Percentiles rank a stretch among this genome's conserved stretches.
Evolutionary conservation across 2,329 filamentous ascomycete genomes (phyloP).

Genomic region (Trichophyton benhamiae): DNA sequence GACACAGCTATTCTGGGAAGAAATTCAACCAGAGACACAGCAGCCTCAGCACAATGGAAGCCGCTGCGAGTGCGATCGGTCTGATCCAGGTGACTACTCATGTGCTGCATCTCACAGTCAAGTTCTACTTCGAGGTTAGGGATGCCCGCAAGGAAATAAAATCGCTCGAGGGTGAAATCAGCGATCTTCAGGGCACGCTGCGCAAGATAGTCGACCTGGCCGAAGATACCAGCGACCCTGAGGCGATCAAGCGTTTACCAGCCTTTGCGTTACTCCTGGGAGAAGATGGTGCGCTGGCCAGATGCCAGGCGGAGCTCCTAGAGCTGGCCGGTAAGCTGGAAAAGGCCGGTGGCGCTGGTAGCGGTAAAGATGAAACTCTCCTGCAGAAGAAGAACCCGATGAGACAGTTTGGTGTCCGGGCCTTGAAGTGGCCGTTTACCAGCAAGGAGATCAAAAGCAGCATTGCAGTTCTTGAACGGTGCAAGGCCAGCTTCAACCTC

Average conservation of each 20-base stretch:
- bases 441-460: slow-evolving; percentile 17
- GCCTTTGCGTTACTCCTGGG: neutral
- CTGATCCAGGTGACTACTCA: slow-evolving; percentile 1
- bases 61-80: neutral
- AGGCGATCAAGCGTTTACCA: neutral
- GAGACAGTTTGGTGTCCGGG: slow-evolving; percentile 17
- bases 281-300: neutral
- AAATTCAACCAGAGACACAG: neutral
- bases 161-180: slow-evolving; percentile 8
- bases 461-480: slow-evolving; percentile 15
- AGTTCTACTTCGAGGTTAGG: slow-evolving; percentile 14
- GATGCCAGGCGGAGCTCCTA: neutral
- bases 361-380: neutral
- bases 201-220: neutral
- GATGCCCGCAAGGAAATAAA: slow-evolving; percentile 17
- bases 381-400: slow-evolving; percentile 9
- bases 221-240: neutral
- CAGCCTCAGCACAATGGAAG: neutral
- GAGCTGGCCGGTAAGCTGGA: neutral
- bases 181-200: neutral
- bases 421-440: slow-evolving; percentile 23
- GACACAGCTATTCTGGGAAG: neutral
- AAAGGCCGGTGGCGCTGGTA: neutral
- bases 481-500: slow-evolving; percentile 18
- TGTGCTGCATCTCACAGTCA: neutral